Percentiles rank a stretch among this genome's conserved stretches.
Evolutionary conservation across 192 early-diverging fungal genomes (phyloP).

Genomic region (Rhizoclosmatium globosum): DNA sequence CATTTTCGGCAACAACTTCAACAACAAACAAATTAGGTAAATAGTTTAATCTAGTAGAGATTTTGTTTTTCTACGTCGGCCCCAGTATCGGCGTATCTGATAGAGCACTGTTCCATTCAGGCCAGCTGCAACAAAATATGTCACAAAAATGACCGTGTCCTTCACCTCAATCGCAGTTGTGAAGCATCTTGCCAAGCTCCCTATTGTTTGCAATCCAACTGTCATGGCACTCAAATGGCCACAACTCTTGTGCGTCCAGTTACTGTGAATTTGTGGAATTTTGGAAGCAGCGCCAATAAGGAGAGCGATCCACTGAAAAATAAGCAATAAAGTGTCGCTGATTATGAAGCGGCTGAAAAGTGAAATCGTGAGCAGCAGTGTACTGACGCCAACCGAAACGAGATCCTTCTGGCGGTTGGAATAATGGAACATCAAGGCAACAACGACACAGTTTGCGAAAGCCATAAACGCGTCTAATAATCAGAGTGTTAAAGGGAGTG

Average conservation of each 20-base stretch:
- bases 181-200: constrained; percentile 84
- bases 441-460: constrained; percentile 83
- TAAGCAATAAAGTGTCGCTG: constrained; percentile 59
- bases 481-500: constrained; percentile 51
- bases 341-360: constrained; percentile 48
- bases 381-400: constrained; percentile 37
- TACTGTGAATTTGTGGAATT: constrained; percentile 90
- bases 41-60: constrained; percentile 21
- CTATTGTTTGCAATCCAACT: constrained; percentile 89
- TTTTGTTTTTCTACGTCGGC: constrained; percentile 22
- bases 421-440: constrained; percentile 56
- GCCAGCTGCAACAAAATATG: constrained; percentile 71
- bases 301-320: constrained; percentile 81
- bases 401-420: constrained; percentile 37
- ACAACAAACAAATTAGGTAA: too few species aligned
- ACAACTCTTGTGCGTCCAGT: constrained; percentile 82
- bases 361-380: constrained; percentile 57
- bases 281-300: constrained; percentile 83
- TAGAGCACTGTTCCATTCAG: constrained; percentile 73
- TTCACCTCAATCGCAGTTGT: constrained; percentile 94
- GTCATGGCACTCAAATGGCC: constrained; percentile 95
- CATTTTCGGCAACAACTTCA: background rate
- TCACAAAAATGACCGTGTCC: constrained; percentile 80
- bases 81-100: constrained; percentile 46
- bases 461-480: constrained; percentile 78